Evolutionary conservation across 228 moss, liverwort and hornwort species (phyloP), one percentile per base, ranked within the genome.

Genomic region (Sphagnum magellanicum): DNA sequence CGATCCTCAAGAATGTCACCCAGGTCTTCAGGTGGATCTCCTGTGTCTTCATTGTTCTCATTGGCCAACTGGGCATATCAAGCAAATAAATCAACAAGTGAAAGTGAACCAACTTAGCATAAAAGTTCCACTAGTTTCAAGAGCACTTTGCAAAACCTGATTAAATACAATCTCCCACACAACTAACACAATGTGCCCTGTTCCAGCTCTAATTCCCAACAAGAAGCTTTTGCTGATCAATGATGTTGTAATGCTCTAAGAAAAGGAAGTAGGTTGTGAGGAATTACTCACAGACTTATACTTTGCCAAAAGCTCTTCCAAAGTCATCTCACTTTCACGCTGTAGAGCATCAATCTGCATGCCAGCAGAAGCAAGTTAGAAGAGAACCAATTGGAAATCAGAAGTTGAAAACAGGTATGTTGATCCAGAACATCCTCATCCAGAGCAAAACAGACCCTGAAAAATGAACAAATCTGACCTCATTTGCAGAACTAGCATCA

Each of bases 271-370:
- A 50, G 50, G 50, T 49, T 15, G 67, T 50, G 17, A 61, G 6
- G 60, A 48, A 68, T 70, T 66, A 71, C 73, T 79, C 84, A 95
- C 94, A 82, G 76, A 73, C 83, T 82, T 82, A 69, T 95, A 95
- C 74, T 90, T 84, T 63, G 87, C 94, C 79, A 95, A 76, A 6
- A 95, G 77, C 73, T 88, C 94, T 68, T 91, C 92, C 57, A 95
- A 63, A 47, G 91, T 78, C 87, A 95, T 87, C 77, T 87, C 88
- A 81, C 85, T 87, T 80, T 95, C 94, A 69, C 77, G 76, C 77
- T 77, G 79, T 67, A 95, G 74, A 47, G 74, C 77, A 63, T 88
- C 92, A 65, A 92, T 81, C 94, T 95, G 61, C 77, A 82, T 5
- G 6, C 57, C 77, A 52, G 72, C 70, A 61, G 52, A 55, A 55